A percentile compares a stretch with the other conserved stretches of the same genome.
Evolutionary conservation across 2,329 filamentous ascomycete genomes (phyloP).

Genomic region (Ascochyta koolunga): DNA sequence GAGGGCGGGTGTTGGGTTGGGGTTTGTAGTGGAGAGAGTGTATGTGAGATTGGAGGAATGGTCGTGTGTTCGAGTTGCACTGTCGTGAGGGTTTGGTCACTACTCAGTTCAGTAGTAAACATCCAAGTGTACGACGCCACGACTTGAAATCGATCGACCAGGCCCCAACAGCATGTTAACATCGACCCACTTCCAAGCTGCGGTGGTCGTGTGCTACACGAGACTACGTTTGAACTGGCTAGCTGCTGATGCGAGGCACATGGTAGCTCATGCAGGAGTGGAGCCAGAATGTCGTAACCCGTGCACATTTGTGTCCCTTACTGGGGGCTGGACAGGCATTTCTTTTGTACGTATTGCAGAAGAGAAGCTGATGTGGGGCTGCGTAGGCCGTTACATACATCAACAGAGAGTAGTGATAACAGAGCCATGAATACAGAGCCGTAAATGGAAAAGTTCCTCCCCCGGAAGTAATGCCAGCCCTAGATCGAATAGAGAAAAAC

Average conservation of each 20-base stretch:
- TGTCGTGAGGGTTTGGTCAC: too few species aligned
- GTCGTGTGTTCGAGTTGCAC: neutral
- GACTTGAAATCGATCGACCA: slow-evolving; percentile 1
- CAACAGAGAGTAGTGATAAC: slow-evolving; percentile 16
- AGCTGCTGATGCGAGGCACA: slow-evolving; percentile 13
- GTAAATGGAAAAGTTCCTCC: neutral
- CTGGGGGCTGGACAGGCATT: neutral
- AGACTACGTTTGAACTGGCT: slow-evolving; percentile 4
- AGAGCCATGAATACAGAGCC: neutral
- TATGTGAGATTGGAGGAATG: neutral
- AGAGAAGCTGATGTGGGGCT: slow-evolving; percentile 7
- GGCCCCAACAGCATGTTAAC: neutral
- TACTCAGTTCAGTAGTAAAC: neutral
- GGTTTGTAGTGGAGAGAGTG: neutral
- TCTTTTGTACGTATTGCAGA: neutral
- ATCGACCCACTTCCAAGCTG: neutral
- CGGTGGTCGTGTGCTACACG: neutral
- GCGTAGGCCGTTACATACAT: slow-evolving; percentile 34
- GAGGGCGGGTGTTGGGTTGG: neutral
- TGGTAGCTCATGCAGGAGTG: slow-evolving; percentile 9
- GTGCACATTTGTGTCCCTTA: slow-evolving; percentile 7
- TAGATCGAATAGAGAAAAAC: neutral
- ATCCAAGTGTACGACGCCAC: neutral
- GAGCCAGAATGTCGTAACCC: slow-evolving; percentile 13
- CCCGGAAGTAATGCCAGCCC: neutral